Evolutionary conservation across 371 early-diverging fungal species (phyloP), one percentile per base, ranked within the genome.

Genomic region (Rhizopus arrhizus): DNA sequence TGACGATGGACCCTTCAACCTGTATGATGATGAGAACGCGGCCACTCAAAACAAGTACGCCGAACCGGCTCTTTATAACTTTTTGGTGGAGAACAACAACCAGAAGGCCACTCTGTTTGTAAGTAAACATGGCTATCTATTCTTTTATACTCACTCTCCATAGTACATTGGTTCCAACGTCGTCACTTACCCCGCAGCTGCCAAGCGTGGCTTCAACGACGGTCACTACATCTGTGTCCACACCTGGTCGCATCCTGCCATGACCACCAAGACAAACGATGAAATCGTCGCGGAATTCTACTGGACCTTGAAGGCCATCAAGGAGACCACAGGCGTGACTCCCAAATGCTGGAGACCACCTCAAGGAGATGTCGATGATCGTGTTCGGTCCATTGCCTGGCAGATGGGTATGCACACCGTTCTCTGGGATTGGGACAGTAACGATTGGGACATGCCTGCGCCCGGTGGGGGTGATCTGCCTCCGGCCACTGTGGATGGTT

Each of bases 281-380:
- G 65, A 81, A 51, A 68, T 82, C n/a, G 80, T 85, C 34, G 81
- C 85, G 13, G 84, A 88, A 63, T 59, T 86, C n/a, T 75, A 83
- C 55, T 80, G 80, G 77, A 78, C 80, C 3, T 62, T 68, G 6
- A 69, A 70, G 54, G 77, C 78, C 28, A 79, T 88, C 61, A 78
- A 85, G 56, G 68, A 84, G 56, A 73, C 78, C 8, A 65, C 73
- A 43, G 85, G 85, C 50, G 59, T 79, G 12, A 77, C 83, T 3
- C 84, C 85, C 7, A 73, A 74, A 42, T 66, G 76, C 36, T 72
- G 72, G 72, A 22, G 22, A 22, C 22, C 22, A 22, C 22, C 22
- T 22, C 22, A 74, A 64, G 78, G 79, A 32, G 83, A 81, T 50
- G 78, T 77, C 0, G 83, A 85, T 64, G 80, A 80, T 40, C 72